phyloP scores from a whole-genome alignment of 2,329 filamentous ascomycete genomes.

The Phyllosticta citribraziliensis region DNA sequence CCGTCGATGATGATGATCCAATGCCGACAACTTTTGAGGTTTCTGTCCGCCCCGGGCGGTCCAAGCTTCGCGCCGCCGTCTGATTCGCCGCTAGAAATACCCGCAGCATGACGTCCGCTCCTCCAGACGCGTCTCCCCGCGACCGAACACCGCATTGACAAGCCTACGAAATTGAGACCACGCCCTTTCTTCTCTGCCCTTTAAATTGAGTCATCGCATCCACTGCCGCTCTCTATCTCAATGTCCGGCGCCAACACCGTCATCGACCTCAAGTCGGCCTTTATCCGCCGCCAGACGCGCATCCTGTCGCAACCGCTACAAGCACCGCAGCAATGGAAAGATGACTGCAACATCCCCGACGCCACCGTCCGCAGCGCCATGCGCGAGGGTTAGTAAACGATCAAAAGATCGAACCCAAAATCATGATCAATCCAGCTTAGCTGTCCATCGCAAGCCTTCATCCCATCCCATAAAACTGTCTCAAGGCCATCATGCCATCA shows the following conservation, averaged over 20 bases:
- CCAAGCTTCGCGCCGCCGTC: background rate
- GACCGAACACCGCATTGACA: background rate
- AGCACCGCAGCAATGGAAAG: slow-evolving; percentile 46
- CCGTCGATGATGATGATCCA: slow-evolving; percentile 4
- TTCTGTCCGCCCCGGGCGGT: background rate
- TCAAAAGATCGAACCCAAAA: too few species aligned
- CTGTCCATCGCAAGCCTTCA: too few species aligned
- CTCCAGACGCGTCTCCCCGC: slow-evolving; percentile 1
- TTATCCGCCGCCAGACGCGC: slow-evolving; percentile 53
- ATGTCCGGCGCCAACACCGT: slow-evolving; percentile 27
- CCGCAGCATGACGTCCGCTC: background rate
- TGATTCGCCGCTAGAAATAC: background rate
- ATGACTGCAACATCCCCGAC: slow-evolving; percentile 37
- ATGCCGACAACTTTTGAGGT: slow-evolving; percentile 8
- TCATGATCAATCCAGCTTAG: too few species aligned
- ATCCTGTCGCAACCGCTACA: slow-evolving; percentile 50
- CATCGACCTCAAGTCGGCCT: slow-evolving; percentile 53
- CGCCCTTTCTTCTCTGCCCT: background rate
- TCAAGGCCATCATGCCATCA: slow-evolving; percentile 8
- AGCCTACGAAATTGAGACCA: too few species aligned
- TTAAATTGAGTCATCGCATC: too few species aligned
- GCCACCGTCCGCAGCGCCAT: slow-evolving; percentile 42
- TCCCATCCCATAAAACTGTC: background rate
- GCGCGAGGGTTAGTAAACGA: slow-evolving; percentile 35
- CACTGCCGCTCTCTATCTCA: background rate